Evolutionary conservation across 1,139 yeast species (phyloP), one percentile per base, ranked within the genome.

Genomic region (Suhomyces wounanorum): DNA sequence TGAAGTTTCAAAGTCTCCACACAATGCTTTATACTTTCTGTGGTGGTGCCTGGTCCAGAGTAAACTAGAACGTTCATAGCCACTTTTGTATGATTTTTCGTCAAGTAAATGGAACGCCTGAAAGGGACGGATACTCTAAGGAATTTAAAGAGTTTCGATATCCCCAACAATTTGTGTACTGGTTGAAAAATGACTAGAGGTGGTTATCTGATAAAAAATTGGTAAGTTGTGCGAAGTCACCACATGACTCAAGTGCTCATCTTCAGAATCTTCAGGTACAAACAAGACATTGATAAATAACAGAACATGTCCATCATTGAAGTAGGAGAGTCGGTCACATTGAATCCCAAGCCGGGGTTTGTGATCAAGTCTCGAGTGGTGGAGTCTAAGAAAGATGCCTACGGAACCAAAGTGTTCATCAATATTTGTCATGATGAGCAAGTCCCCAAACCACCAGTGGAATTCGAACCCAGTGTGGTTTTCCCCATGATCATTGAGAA

Each of bases 11-110:
- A 74, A 0, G 96, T 81, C 53, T 89, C 95, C 3, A 89, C 68
- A 51, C 96, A 84, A 61, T 92, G 96, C 57, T 84, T 86, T 45
- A 91, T 96, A 39, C 95, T 85, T 52, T 90, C 96, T 1, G 87
- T 77, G 0, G 97, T 89, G 9, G 97, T 82, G 0, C 99, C 98
- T 0, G 89, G 87, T 7, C 95, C 94, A 49, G 91, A 78, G 61
- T 89, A 89, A 2, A 89, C 88, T 30, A 89, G 73, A 9, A 89
- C 95, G 68, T 89, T 89, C 96, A 89, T 88, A 5, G 45, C 35
- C 30, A 10, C 14, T 11, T 30, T 9, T 13, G 33, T 30, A 30
- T 30, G n/a, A 3, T 3, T 3, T 30, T 6, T 13, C n/a, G 3
- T 13, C 14, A 7, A n/a, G 3, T 30, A n/a, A 5, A 30, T 3